Evolutionary conservation across 345 rosid genomes (phyloP), one percentile per base, ranked within the genome.

Genomic region (Anacardium occidentale): DNA sequence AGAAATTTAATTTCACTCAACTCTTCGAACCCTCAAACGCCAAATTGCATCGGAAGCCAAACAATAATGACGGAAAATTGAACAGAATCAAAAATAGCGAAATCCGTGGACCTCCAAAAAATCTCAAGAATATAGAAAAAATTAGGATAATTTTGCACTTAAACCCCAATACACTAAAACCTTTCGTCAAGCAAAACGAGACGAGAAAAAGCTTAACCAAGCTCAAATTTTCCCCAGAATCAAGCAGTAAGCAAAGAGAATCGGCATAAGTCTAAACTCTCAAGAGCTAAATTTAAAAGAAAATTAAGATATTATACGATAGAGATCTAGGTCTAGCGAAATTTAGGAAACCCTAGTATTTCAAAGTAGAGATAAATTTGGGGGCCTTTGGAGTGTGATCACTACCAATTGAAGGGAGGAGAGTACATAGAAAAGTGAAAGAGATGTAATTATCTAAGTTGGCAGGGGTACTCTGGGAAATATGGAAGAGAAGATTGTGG

Each of bases 281-380:
- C 11, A 48, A 63, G 58, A 48, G 22, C 25, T 11, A n/a, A 60
- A 71, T 10, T 64, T 32, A 11, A 42, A 37, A 5, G 15, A 15
- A 60, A 65, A 18, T 57, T 54, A 6, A 44, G 48, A 5, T 25
- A 17, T 20, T 25, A 4, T 4, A 22, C n/a, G n/a, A 58, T 11
- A 37, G 59, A 56, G 66, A 54, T 58, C 72, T 44, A 56, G 47
- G 59, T 32, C 18, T 47, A 62, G 26, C 57, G 50, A 18, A 26
- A 9, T 24, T 20, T 65, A 3, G 68, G 20, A 76, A 76, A 62
- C 72, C 79, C 69, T 62, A 71, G 69, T 57, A 25, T 64, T 64
- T 37, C 6, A 48, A 47, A 26, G 25, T 54, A 25, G 22, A 29
- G 20, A 72, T n/a, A 2, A 2, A 29, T 26, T 50, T 48, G 0